Conservation (phyloP, 352 stramenopile species). For the Globisporangium rhizosaccharum region DNA sequence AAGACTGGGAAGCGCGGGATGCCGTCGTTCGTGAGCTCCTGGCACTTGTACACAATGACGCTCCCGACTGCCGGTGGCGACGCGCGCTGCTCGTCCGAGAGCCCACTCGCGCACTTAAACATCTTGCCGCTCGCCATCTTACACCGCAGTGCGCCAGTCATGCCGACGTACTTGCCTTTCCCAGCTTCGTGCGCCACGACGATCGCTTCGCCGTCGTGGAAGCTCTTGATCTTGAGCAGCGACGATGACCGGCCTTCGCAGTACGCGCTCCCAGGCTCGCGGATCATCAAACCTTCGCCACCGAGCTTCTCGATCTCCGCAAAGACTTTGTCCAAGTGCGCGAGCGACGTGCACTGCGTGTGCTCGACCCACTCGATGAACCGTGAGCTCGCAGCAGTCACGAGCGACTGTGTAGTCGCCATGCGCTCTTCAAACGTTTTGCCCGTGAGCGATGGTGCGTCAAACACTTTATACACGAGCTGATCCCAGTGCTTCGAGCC, state of each 20-base stretch:
- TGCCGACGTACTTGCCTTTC: constrained; percentile 61
- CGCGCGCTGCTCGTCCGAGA: constrained; percentile 51
- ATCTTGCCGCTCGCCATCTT: constrained; percentile 59
- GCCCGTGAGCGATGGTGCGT: constrained; percentile 37
- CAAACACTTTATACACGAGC: constrained; percentile 70
- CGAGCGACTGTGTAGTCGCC: constrained; percentile 20
- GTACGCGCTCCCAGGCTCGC: constrained; percentile 53
- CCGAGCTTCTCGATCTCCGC: constrained; percentile 49
- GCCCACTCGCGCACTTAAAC: constrained; percentile 66
- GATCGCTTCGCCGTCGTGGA: constrained; percentile 61
- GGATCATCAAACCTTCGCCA: constrained; percentile 70
- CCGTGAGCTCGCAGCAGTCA: constrained; percentile 22
- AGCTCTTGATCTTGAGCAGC: constrained; percentile 76
- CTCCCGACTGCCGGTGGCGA: constrained; percentile 39
- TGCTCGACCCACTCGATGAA: constrained; percentile 63
- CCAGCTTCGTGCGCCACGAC: constrained; percentile 62
- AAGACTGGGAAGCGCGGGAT: constrained; percentile 76
- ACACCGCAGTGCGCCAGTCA: constrained; percentile 51
- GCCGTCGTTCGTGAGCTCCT: constrained; percentile 64
- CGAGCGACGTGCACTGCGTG: constrained; percentile 41
- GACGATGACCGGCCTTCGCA: constrained; percentile 37
- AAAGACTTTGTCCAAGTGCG: constrained; percentile 50
- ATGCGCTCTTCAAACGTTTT: constrained; percentile 63
- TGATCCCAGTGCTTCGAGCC: constrained; percentile 46
- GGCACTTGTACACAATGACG: constrained; percentile 81